Percentiles rank a stretch among this genome's conserved stretches.
These are phyloP conservation scores for bread wheat (Triticum aestivum) DNA, from an alignment of 176 grass and related monocot species.

Conservation along the genomic window DNA sequence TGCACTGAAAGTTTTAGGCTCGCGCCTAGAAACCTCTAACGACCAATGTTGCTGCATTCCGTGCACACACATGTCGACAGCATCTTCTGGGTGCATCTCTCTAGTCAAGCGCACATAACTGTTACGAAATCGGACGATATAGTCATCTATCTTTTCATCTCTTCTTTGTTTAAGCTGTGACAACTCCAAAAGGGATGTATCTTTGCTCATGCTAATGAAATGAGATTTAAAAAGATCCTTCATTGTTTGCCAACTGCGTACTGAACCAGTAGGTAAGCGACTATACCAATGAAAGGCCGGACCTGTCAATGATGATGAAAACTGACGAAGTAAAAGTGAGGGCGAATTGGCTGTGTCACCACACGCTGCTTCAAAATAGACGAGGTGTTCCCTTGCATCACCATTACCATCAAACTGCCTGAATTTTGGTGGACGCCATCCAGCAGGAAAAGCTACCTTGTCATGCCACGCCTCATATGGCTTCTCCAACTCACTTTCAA, in stretches of 20 bases:
- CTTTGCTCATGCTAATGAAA: neutral
- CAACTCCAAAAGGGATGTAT: neutral
- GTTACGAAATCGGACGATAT: neutral
- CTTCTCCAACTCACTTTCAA: neutral
- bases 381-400: neutral
- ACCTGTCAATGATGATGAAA: neutral
- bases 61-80: neutral
- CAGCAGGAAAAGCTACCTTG: neutral
- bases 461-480: constrained; percentile 22
- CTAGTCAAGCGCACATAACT: neutral
- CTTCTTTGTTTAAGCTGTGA: neutral
- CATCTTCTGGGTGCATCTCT: neutral
- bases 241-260: neutral
- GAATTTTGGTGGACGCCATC: neutral
- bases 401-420: neutral
- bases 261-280: neutral
- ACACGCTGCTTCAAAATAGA: neutral
- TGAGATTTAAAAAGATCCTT: neutral
- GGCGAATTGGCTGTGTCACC: neutral
- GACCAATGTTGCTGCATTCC: neutral
- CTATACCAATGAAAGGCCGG: constrained; percentile 5
- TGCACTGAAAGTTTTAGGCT: neutral
- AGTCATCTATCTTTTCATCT: neutral
- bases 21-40: neutral
- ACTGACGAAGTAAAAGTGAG: neutral